phyloP scores from a whole-genome alignment of 2,329 filamentous ascomycete genomes.

The Microdochium paspali region DNA sequence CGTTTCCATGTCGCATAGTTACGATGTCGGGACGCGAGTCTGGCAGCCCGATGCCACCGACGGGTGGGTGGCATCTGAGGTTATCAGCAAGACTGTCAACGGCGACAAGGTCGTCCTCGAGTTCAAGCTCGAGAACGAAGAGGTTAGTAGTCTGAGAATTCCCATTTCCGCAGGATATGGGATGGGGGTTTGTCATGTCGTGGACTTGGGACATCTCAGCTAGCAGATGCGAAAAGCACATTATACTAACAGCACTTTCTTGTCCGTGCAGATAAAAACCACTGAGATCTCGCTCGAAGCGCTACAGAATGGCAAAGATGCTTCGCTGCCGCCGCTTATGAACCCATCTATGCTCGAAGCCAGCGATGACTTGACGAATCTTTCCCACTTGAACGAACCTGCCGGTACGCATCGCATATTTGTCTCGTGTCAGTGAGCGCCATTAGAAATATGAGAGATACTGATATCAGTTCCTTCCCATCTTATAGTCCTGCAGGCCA shows the following conservation, averaged over 20 bases:
- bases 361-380: slow-evolving; percentile 92
- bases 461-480: slow-evolving; percentile 2
- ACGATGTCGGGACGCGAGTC: slow-evolving; percentile 92
- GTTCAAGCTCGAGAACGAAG: slow-evolving; percentile 86
- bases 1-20: slow-evolving; percentile 74
- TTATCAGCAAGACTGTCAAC: slow-evolving; percentile 73
- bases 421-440: background rate
- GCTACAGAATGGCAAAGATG: slow-evolving; percentile 67
- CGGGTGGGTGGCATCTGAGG: slow-evolving; percentile 95
- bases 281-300: slow-evolving; percentile 69
- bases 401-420: slow-evolving; percentile 55
- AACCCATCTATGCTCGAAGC: slow-evolving; percentile 97
- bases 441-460: background rate
- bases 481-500: slow-evolving; percentile 79
- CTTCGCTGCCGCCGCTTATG: slow-evolving; percentile 84
- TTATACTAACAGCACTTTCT: background rate
- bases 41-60: slow-evolving; percentile 97
- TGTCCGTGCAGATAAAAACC: slow-evolving; percentile 56
- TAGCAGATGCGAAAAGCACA: too few species aligned
- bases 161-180: too few species aligned
- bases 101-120: slow-evolving; percentile 81
- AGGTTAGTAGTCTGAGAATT: slow-evolving; percentile 45
- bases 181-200: too few species aligned
- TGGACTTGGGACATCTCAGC: too few species aligned
- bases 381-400: slow-evolving; percentile 97